Evolutionary conservation across 768 basidiomycete genomes (phyloP).

Genomic region (Panellus pusillus): DNA sequence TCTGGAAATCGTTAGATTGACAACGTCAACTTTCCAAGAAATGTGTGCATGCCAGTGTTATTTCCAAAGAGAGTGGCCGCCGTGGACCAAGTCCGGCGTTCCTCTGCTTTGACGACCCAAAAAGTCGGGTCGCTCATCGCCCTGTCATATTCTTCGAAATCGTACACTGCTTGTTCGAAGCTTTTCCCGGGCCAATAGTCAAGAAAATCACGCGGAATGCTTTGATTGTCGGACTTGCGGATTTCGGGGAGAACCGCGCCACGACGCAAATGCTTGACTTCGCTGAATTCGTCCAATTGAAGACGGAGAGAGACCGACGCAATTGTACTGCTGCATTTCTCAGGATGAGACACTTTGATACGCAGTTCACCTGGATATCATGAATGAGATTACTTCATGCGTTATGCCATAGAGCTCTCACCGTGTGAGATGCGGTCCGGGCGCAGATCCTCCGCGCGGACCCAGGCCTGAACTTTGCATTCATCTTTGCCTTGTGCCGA

Average conservation of each 20-base stretch:
- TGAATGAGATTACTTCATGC: not conserved
- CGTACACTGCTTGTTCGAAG: not conserved
- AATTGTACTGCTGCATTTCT: not conserved
- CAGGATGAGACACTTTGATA: slow-evolving; percentile 2
- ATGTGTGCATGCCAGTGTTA: not conserved
- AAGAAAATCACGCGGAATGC: not conserved
- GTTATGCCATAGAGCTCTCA: not conserved
- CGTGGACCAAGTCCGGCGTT: slow-evolving; percentile 8
- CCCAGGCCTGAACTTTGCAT: not conserved
- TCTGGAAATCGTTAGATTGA: not conserved
- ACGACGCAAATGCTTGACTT: slow-evolving; percentile 7
- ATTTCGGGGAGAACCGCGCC: slow-evolving; percentile 9
- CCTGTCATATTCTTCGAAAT: slow-evolving; percentile 7
- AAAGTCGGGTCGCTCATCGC: slow-evolving; percentile 8
- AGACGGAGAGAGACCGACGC: slow-evolving; percentile 11
- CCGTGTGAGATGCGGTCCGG: not conserved
- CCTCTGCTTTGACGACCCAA: slow-evolving; percentile 15
- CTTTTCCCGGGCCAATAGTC: not conserved
- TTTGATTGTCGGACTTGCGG: slow-evolving; percentile 3
- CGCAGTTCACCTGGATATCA: slow-evolving; percentile 6
- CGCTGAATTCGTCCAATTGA: slow-evolving; percentile 7
- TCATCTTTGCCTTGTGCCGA: too few relatives aligned
- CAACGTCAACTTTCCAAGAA: not conserved
- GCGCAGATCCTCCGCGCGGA: not conserved
- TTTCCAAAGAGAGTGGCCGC: slow-evolving; percentile 8